A percentile compares a stretch with the other conserved stretches of the same genome.
Evolutionary conservation across 202 grass and related monocot species (phyloP).

Genomic region (Digitaria exilis): DNA sequence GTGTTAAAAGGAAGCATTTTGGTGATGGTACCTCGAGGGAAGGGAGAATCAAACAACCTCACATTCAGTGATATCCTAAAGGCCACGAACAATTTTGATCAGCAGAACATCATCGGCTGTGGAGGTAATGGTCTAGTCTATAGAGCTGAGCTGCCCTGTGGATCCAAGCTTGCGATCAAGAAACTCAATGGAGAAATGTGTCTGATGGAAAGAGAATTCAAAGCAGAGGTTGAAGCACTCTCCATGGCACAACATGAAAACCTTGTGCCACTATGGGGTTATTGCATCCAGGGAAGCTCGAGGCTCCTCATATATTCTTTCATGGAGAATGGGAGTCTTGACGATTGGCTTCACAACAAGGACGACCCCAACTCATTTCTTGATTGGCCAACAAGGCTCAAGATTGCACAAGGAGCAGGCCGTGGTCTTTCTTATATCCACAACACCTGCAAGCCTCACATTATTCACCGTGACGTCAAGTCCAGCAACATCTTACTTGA

Average conservation of each 20-base stretch:
- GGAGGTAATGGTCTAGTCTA: constrained; percentile 94
- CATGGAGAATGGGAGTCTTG: constrained; percentile 97
- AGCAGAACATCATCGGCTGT: constrained; percentile 81
- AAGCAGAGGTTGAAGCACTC: constrained; percentile 86
- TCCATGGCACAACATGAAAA: constrained; percentile 81
- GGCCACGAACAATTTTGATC: constrained; percentile 91
- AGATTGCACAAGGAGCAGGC: constrained; percentile 75
- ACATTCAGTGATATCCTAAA: constrained; percentile 74
- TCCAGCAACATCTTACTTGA: constrained; percentile 94
- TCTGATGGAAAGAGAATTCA: constrained; percentile 88
- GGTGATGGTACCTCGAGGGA: constrained; percentile 61
- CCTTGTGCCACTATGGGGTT: constrained; percentile 80
- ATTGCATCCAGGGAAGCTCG: constrained; percentile 71
- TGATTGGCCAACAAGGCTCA: constrained; percentile 77
- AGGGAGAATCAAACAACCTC: constrained; percentile 56
- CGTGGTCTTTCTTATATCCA: constrained; percentile 87
- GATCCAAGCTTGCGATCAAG: constrained; percentile 82
- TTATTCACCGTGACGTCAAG: constrained; percentile 93
- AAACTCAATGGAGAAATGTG: constrained; percentile 83
- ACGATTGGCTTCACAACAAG: constrained; percentile 89
- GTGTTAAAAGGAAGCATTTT: constrained; percentile 53
- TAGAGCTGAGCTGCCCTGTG: constrained; percentile 66
- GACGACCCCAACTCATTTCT: constrained; percentile 54
- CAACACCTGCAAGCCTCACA: constrained; percentile 73
- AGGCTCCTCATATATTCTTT: constrained; percentile 94